Conservation (phyloP, 768 basidiomycete species). For the Leccinum pellstonianum region DNA sequence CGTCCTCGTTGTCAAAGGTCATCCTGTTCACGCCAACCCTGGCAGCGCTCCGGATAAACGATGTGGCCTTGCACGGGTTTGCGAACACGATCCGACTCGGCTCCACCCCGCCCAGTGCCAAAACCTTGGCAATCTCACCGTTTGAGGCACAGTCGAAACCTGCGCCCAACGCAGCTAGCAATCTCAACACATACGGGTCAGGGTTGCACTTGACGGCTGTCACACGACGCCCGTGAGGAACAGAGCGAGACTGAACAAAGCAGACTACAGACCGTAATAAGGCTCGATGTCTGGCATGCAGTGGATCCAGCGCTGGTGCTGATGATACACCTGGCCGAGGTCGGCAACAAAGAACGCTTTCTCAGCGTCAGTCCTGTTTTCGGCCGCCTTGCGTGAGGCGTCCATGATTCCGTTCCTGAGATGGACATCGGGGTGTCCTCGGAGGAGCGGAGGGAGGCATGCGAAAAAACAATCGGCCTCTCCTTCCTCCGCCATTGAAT, state of each 20-base stretch:
- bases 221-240: conserved; percentile 25
- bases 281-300: conserved; percentile 85
- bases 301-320: conserved; percentile 78
- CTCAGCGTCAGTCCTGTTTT: conserved; percentile 72
- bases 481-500: conserved; percentile 34
- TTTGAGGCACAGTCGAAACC: conserved; percentile 99
- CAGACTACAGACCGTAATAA: conserved; percentile 73
- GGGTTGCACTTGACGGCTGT: conserved; percentile 98
- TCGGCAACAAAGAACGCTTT: conserved; percentile 97
- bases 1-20: conserved; percentile 99
- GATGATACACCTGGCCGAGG: conserved; percentile 80
- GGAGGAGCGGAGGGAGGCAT: conserved; percentile 61
- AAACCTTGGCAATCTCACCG: conserved; percentile 82
- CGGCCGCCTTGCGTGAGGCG: conserved; percentile 50
- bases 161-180: conserved; percentile 85
- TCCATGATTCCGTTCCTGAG: conserved; percentile 75
- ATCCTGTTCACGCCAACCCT: conserved; percentile 81
- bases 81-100: conserved; percentile 92
- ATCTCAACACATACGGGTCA: conserved; percentile 88
- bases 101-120: conserved; percentile 69
- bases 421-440: conserved; percentile 72
- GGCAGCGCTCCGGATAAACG: conserved; percentile 86
- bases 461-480: conserved; percentile 53
- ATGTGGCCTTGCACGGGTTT: conserved; percentile 97
- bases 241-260: conserved; percentile 19